Conservation (phyloP, 2,329 filamentous ascomycete species). For the Chaetomiaceae sp. region DNA sequence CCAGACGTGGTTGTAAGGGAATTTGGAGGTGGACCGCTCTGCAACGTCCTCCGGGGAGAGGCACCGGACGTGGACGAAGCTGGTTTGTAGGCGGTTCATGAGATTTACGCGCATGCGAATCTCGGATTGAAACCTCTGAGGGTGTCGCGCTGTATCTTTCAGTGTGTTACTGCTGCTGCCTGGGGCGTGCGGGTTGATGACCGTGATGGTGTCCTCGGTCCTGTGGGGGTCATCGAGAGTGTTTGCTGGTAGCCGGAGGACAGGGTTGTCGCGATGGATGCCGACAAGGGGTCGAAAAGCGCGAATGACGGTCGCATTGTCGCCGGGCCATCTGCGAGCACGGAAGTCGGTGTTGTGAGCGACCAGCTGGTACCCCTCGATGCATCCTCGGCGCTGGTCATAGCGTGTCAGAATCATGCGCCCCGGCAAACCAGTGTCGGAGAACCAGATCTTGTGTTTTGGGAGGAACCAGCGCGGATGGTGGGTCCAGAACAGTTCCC, state of each 20-base stretch:
- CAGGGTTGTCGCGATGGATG: conserved; percentile 70
- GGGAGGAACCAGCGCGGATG: conserved; percentile 82
- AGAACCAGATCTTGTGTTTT: conserved; percentile 79
- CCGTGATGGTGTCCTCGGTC: too few relatives aligned
- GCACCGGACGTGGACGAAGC: conserved; percentile 57
- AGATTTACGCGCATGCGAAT: conserved; percentile 46
- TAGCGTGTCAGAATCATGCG: conserved; percentile 74
- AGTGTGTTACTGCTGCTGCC: conserved; percentile 1
- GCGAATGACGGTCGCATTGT: conserved; percentile 63
- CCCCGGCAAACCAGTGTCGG: conserved; percentile 67
- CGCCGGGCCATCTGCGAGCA: conserved; percentile 57
- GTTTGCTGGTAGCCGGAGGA: conserved; percentile 50
- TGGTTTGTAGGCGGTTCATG: conserved; percentile 54
- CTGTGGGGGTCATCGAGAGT: background rate
- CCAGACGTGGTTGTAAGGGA: conserved; percentile 60
- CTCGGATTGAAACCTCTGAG: conserved; percentile 42
- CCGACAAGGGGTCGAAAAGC: conserved; percentile 65
- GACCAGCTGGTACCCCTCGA: conserved; percentile 74
- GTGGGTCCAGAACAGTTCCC: conserved; percentile 67
- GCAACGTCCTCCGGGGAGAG: conserved; percentile 34
- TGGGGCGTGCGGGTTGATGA: background rate
- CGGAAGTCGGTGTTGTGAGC: conserved; percentile 53
- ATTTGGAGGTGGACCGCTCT: conserved; percentile 29
- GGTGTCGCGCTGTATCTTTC: too few relatives aligned
- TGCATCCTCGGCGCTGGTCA: conserved; percentile 65